Evolutionary conservation across 371 early-diverging fungal genomes (phyloP), one percentile per base, ranked within the genome.

Genomic region (Phascolomyces articulosus): DNA sequence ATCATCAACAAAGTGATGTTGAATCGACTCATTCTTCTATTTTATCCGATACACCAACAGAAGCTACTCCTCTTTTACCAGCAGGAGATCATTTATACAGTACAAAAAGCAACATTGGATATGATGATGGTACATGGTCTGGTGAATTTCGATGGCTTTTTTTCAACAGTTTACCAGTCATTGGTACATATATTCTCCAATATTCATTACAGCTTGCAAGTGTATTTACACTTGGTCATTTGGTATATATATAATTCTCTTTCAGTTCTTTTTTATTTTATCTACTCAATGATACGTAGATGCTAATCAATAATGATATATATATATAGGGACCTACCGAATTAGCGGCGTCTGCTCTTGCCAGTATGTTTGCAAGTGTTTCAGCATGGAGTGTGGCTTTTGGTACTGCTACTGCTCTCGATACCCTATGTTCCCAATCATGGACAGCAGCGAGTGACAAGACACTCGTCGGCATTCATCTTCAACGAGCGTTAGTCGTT

Each of bases 381-480:
- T 90, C 94, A 11, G 94, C 94, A 23, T 91, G 87, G 83, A 91
- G 92, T 13, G 75, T 94, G 34, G 87, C 90, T 10, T 86, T 90
- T 29, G 95, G 94, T 28, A 80, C 89, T 54, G 87, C 91, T 4
- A 87, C 93, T 0, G 96, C 93, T 0, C 78, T 97, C 21, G 96
- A 97, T 71, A 95, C 96, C 4, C 79, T 97, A 47, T 95, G 95
- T 66, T 88, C 91, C 21, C 96, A 97, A 76, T 85, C 93, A 21
- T 93, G 82, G 73, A 95, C 96, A 0, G 94, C 87, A 0, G 76
- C 88, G 11, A 71, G 68, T 28, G 92, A 95, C 75, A 84, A 84
- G 55, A 86, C 85, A 34, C 70, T 88, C 13, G 75, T 93, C 9
- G 96, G 96, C 11, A 76, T 93, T 11, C 91, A 94, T 62, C 71